These are phyloP conservation scores for Argentina anserina DNA, from an alignment of 306 rosid genomes.

Conservation along the genomic window DNA sequence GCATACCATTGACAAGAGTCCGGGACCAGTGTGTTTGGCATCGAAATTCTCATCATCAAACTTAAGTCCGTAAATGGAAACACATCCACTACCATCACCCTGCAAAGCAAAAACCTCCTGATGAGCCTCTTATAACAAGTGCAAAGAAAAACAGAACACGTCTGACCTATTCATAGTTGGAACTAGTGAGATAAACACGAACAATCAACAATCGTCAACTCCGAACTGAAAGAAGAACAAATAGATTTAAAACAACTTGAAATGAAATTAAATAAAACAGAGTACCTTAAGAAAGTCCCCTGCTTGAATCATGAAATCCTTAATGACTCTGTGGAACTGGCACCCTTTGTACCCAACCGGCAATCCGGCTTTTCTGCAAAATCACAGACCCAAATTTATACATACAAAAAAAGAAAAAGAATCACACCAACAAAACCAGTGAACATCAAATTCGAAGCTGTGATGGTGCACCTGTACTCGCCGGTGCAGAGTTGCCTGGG, in stretches of 20 bases:
- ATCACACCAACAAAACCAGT: no score
- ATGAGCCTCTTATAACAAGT: not conserved
- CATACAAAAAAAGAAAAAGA: not conserved
- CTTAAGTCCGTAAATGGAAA: slow-evolving; percentile 83
- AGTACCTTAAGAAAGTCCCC: slow-evolving; percentile 87
- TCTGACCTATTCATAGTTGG: not conserved
- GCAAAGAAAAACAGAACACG: not conserved
- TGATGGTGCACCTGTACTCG: slow-evolving; percentile 58
- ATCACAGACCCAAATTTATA: not conserved
- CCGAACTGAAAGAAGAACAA: not conserved
- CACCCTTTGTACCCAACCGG: slow-evolving; percentile 93
- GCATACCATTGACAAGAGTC: slow-evolving; percentile 85
- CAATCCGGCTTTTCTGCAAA: slow-evolving; percentile 81
- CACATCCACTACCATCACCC: slow-evolving; percentile 99
- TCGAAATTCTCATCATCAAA: slow-evolving; percentile 86
- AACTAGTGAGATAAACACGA: not conserved
- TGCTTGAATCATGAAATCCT: slow-evolving; percentile 97
- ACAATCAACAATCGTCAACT: not conserved
- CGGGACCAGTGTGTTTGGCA: slow-evolving; percentile 99
- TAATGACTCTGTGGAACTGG: slow-evolving; percentile 95
- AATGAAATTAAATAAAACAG: no score
- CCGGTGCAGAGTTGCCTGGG: slow-evolving; percentile 97
- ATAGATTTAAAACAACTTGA: no score
- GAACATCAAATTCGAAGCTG: not conserved
- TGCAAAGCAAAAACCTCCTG: slow-evolving; percentile 32